Conservation (phyloP, 768 basidiomycete species). For the Scleroderma citrinum region DNA sequence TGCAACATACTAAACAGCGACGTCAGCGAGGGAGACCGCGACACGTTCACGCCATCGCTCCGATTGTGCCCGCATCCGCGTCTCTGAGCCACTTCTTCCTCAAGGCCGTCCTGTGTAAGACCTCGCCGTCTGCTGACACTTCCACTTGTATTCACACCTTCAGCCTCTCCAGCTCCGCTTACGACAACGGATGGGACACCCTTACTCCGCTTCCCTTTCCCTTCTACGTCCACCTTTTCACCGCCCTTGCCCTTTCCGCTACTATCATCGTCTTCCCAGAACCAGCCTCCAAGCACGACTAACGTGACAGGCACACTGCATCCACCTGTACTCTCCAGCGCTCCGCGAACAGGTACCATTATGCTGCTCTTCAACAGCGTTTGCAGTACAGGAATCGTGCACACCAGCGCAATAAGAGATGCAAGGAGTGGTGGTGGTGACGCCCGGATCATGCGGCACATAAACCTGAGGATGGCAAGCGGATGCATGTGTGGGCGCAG, state of each 20-base stretch:
- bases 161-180: not conserved
- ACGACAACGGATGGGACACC: not conserved
- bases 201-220: not conserved
- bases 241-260: not conserved
- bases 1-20: constrained; percentile 17
- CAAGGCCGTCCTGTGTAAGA: not conserved
- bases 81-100: not conserved
- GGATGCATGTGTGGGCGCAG: not conserved
- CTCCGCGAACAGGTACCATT: constrained; percentile 61
- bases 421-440: constrained; percentile 88
- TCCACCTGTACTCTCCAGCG: constrained; percentile 60
- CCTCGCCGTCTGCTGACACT: not conserved
- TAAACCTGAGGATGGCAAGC: not conserved
- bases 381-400: constrained; percentile 77
- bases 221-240: not conserved
- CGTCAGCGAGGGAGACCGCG: constrained; percentile 12
- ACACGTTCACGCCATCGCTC: not conserved
- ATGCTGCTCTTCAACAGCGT: constrained; percentile 52
- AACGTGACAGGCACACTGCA: constrained; percentile 87
- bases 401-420: constrained; percentile 64
- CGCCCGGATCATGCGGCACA: constrained; percentile 9
- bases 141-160: not conserved
- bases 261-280: constrained; percentile 42
- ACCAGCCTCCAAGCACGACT: constrained; percentile 90
- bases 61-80: not conserved